Percentiles rank a stretch among this genome's conserved stretches.
Evolutionary conservation across 2,329 filamentous ascomycete genomes (phyloP).

Genomic region (Stylonectria norvegica): DNA sequence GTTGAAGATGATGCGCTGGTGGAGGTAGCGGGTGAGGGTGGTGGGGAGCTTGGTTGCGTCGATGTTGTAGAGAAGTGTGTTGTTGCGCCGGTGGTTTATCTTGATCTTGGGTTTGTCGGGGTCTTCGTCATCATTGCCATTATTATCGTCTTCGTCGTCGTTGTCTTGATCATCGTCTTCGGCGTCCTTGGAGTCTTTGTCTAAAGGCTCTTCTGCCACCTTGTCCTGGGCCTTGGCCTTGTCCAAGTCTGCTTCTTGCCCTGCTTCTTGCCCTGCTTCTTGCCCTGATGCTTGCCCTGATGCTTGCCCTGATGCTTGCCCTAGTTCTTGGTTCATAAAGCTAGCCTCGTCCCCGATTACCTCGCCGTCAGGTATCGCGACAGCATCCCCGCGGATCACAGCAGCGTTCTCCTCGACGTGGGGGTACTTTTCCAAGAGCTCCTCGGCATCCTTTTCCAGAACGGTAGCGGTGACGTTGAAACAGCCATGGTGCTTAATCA

Average conservation of each 20-base stretch:
- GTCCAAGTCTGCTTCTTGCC: constrained; percentile 4
- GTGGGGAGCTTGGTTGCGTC: constrained; percentile 63
- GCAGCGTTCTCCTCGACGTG: constrained; percentile 59
- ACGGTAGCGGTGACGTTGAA: constrained; percentile 66
- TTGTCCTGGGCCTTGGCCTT: constrained; percentile 12
- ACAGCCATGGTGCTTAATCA: constrained; percentile 64
- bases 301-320: no score
- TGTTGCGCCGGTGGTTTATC: constrained; percentile 20
- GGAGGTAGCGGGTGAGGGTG: constrained; percentile 44
- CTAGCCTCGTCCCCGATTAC: constrained; percentile 10
- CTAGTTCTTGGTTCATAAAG: constrained; percentile 2
- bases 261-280: constrained; percentile 1
- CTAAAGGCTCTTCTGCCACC: constrained; percentile 16
- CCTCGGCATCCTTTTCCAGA: constrained; percentile 54
- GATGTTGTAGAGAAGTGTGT: constrained; percentile 55
- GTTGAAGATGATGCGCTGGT: constrained; percentile 87
- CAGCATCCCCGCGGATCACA: constrained; percentile 37
- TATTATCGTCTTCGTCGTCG: constrained; percentile 15
- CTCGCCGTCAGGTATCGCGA: constrained; percentile 10
- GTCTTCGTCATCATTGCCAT: not conserved
- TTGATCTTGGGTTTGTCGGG: constrained; percentile 16
- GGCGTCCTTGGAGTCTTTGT: constrained; percentile 6
- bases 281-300: no score
- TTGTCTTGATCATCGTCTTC: constrained; percentile 16
- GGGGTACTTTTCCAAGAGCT: constrained; percentile 71